Evolutionary conservation across 164 flowering plant genomes (phyloP), one percentile per base, ranked within the genome.

Genomic region (Vitis cinerea): DNA sequence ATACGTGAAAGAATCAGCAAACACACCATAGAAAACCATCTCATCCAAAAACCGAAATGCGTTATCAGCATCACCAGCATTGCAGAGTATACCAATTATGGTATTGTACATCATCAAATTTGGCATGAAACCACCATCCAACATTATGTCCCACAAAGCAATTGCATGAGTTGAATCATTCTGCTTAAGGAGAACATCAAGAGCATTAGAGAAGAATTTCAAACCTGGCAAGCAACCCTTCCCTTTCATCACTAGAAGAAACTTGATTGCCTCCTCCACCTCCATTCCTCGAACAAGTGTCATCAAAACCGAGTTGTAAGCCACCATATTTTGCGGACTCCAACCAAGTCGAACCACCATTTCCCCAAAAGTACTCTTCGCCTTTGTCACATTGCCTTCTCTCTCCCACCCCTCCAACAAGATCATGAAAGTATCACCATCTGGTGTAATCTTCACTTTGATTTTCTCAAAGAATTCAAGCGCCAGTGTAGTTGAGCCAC

Each of bases 341-440:
- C 94, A 90, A 1, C 96, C 97, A 9, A 88, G 68, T 0, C 84
- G 78, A 55, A 85, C 74, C 67, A 89, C 88, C 96, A 92, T 92
- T 70, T 90, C 92, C 17, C 91, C 96, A 56, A 92, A 92, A 0
- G 89, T 88, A 29, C 65, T 74, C 83, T 81, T 87, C 2, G 94
- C 91, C 77, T 78, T 84, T 10, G 72, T 74, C 15, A 77, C 84
- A 78, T 90, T 84, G 13, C 91, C 88, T 71, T 88, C 92, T 72
- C 84, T 90, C 79, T 90, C 90, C 86, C 88, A 89, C 27, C 91
- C 94, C 73, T 92, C 91, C 44, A 92, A 72, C 68, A 92, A 66
- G 67, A 92, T 90, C 0, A 91, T 83, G 61, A 79, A 90, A 0
- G 90, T 75, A 31, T 92, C 94, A 3, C 72, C 88, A 76, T 90